phyloP scores from a whole-genome alignment of 129 eudicot genomes.

The Pulicaria dysenterica region DNA sequence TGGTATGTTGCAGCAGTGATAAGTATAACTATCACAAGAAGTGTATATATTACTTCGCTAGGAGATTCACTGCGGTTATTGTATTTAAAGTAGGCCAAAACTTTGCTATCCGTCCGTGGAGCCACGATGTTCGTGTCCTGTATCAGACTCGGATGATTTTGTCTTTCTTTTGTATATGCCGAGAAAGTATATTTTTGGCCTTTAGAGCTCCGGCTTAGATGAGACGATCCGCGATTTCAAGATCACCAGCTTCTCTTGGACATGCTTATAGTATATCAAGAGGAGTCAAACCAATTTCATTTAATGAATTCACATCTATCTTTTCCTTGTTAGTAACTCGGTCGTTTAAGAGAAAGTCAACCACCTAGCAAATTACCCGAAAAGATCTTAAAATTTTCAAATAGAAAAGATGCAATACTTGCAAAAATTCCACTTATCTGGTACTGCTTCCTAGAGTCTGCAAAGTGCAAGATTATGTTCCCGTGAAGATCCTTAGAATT shows the following conservation, averaged over 20 bases:
- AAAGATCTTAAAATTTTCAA: background rate
- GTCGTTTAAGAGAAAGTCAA: conserved; percentile 34
- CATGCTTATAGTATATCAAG: conserved; percentile 35
- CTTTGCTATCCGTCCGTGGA: conserved; percentile 8
- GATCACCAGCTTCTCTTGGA: conserved; percentile 41
- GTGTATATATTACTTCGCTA: conserved; percentile 35
- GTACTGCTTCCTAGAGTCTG: conserved; percentile 43
- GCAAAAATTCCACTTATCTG: conserved; percentile 28
- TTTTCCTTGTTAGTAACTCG: conserved; percentile 20
- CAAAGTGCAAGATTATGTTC: conserved; percentile 45
- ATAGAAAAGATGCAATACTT: background rate
- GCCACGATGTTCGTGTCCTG: background rate
- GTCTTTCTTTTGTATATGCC: background rate
- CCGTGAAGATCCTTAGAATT: conserved; percentile 39
- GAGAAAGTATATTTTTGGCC: conserved; percentile 25
- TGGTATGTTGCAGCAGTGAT: conserved; percentile 51
- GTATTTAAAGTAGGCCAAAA: conserved; percentile 38
- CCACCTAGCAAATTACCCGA: conserved; percentile 20
- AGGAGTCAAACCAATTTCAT: conserved; percentile 35
- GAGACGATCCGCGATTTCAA: conserved; percentile 34
- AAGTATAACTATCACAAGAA: conserved; percentile 39
- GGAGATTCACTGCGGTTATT: conserved; percentile 43
- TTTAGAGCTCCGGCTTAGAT: conserved; percentile 31
- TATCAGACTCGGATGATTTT: background rate
- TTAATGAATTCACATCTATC: conserved; percentile 31